Evolutionary conservation across 805 yeast species (phyloP), one percentile per base, ranked within the genome.

Genomic region (Candida nonsorbophila): DNA sequence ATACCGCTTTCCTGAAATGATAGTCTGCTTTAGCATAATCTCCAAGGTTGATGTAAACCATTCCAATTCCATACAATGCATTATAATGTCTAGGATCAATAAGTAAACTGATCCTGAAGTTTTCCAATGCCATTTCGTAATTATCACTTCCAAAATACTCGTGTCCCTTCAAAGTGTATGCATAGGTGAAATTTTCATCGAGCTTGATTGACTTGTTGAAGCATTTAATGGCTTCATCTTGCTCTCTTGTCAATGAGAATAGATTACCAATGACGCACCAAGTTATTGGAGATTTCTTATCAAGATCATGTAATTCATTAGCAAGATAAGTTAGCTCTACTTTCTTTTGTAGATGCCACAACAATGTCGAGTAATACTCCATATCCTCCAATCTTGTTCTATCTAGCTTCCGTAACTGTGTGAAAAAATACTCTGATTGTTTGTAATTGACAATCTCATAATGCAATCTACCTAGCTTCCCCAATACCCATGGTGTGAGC

Each of bases 21-120:
- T 77, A 74, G 45, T 86, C 88, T 1, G 97, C 96, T 44, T 77
- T 77, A 24, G 73, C 76, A 47, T 77, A 77, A 44, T 85, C 87
- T 4, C 97, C 97, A 29, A 87, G 59, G 46, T 86, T 84, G 52
- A 86, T 71, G 51, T 79, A 82, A 16, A 87, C 94, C 90, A 87
- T 86, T 6, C 97, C 98, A 33, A 92, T 73, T 16, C 98, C 98
- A 48, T 92, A 92, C 47, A 88, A 77, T 0, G 97, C 97, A 55
- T 90, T 92, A 55, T 88, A 92, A 51, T 86, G 96, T 33, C 87
- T 67, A 26, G 79, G 69, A 46, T 90, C 95, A 23, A 79, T 68
- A 14, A 80, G 61, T 25, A 92, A 65, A 3, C 96, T 94, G 38
- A 69, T 66, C 20, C 95, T 58, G 67, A 87, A 92, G 37, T 85